phyloP scores from a whole-genome alignment of 495 filamentous ascomycete genomes.

The Aspergillus wentii region DNA sequence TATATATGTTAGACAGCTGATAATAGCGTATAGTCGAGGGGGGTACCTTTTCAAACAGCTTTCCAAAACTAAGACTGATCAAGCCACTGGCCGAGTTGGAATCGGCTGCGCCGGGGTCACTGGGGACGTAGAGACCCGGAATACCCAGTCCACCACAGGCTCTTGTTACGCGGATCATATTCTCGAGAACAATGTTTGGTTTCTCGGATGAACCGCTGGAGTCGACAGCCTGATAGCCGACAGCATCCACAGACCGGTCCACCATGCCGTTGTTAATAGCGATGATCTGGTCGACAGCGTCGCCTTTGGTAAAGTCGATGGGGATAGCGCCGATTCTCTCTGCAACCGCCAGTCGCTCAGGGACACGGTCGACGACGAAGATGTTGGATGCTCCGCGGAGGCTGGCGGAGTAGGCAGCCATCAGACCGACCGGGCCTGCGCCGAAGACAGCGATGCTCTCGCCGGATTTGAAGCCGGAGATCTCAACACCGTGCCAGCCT shows the following conservation, averaged over 20 bases:
- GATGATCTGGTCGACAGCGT: constrained; percentile 35
- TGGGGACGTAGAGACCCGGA: constrained; percentile 35
- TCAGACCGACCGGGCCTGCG: constrained; percentile 50
- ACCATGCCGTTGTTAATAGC: constrained; percentile 39
- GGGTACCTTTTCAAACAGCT: constrained; percentile 54
- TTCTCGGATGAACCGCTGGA: constrained; percentile 35
- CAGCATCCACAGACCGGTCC: constrained; percentile 48
- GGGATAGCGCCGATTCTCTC: constrained; percentile 46
- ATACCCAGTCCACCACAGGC: constrained; percentile 45
- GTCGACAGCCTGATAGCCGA: constrained; percentile 50
- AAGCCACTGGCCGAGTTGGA: constrained; percentile 43
- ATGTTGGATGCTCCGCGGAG: constrained; percentile 49
- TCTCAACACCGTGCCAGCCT: constrained; percentile 52
- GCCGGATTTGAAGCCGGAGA: constrained; percentile 49
- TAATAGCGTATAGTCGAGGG: too few species aligned
- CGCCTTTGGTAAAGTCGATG: constrained; percentile 32
- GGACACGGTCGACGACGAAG: constrained; percentile 51
- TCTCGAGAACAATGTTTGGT: constrained; percentile 39
- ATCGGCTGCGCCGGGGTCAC: constrained; percentile 41
- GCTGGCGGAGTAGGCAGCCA: constrained; percentile 51
- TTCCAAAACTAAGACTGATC: constrained; percentile 55
- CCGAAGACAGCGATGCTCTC: constrained; percentile 50
- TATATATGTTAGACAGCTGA: constrained; percentile 18
- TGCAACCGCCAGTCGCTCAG: constrained; percentile 45
- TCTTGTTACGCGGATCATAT: constrained; percentile 43